phyloP scores from a whole-genome alignment of 306 rosid species.

The Lotus japonicus region DNA sequence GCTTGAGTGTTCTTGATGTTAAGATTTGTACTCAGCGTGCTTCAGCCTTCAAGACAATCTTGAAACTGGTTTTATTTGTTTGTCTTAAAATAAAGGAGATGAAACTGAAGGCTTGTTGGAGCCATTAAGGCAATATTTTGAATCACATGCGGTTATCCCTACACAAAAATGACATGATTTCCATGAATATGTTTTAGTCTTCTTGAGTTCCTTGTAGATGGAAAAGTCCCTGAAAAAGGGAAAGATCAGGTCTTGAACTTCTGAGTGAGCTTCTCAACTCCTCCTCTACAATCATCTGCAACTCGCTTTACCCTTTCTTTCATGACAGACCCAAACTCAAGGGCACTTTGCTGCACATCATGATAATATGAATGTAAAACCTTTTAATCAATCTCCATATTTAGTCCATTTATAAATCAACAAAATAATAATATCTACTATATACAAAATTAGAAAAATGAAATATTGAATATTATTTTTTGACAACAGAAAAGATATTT shows the following conservation, averaged over 20 bases:
- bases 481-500: no score
- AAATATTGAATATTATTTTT: no score
- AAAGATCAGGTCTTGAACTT: constrained; percentile 43
- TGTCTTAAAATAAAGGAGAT: background rate
- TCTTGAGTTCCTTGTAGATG: background rate
- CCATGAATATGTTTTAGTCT: background rate
- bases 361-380: no score
- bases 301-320: constrained; percentile 55
- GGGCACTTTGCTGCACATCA: constrained; percentile 44
- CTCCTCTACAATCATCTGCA: constrained; percentile 48
- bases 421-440: no score
- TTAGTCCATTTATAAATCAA: no score
- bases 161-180: background rate
- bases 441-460: no score
- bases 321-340: constrained; percentile 37
- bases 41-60: background rate
- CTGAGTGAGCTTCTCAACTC: constrained; percentile 59
- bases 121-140: background rate
- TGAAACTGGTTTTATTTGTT: background rate
- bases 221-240: background rate
- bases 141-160: background rate
- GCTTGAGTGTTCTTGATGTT: no score
- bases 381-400: no score
- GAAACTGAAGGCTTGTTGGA: no score
- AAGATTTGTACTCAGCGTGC: background rate